A percentile compares a stretch with the other conserved stretches of the same genome.
Conservation (phyloP, 768 basidiomycete species). For the Exsudoporus frostii region DNA sequence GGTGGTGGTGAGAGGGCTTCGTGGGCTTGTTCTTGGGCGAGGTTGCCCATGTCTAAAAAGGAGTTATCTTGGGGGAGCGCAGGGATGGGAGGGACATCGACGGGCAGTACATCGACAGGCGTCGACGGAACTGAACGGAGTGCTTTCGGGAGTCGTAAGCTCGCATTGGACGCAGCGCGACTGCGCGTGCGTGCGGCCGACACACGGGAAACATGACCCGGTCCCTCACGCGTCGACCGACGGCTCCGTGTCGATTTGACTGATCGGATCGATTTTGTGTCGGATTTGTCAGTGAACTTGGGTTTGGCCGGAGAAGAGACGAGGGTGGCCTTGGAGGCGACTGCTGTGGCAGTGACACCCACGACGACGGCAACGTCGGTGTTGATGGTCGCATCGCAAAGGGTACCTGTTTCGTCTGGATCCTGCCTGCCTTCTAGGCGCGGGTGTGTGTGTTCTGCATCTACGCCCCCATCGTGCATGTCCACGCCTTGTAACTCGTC, state of each 20-base stretch:
- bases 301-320: slow-evolving; percentile 9
- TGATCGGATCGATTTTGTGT: slow-evolving; percentile 25
- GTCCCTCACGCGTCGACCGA: slow-evolving; percentile 23
- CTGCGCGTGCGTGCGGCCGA: slow-evolving; percentile 66
- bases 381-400: slow-evolving; percentile 24
- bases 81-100: slow-evolving; percentile 31
- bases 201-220: slow-evolving; percentile 42
- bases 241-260: slow-evolving; percentile 25
- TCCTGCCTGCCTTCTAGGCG: slow-evolving; percentile 6
- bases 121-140: slow-evolving; percentile 31
- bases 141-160: slow-evolving; percentile 55
- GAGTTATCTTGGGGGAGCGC: slow-evolving; percentile 26
- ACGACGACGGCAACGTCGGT: slow-evolving; percentile 33
- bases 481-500: not conserved
- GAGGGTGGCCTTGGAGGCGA: slow-evolving; percentile 37
- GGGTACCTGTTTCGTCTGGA: slow-evolving; percentile 26
- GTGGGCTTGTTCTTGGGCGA: slow-evolving; percentile 33
- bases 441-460: slow-evolving; percentile 15
- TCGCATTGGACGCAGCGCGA: slow-evolving; percentile 60
- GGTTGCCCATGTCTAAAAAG: slow-evolving; percentile 34
- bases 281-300: slow-evolving; percentile 6
- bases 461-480: no score
- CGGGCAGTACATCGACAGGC: slow-evolving; percentile 28
- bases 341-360: slow-evolving; percentile 37
- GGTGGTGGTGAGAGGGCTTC: slow-evolving; percentile 14